These are phyloP conservation scores for Pilaira anomala DNA, from an alignment of 192 early-diverging fungal genomes.

Conservation along the genomic window DNA sequence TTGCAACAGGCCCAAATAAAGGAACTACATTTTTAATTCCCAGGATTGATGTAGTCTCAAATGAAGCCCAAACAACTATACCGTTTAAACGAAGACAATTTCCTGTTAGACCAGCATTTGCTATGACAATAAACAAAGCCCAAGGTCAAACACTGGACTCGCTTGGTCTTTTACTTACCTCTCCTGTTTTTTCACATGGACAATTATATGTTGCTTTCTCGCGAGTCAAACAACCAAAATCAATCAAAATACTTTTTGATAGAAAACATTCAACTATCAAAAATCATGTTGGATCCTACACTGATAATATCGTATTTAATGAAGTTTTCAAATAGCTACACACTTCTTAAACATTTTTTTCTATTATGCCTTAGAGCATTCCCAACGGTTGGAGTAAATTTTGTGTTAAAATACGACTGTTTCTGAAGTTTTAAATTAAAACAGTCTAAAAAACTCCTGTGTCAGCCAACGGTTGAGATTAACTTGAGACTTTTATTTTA, in stretches of 20 bases:
- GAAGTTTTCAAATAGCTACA: conserved; percentile 3
- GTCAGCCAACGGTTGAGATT: too few relatives aligned
- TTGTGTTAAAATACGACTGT: too few relatives aligned
- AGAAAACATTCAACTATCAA: too few relatives aligned
- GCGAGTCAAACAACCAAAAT: background rate
- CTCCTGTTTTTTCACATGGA: conserved; percentile 22
- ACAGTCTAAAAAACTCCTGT: too few relatives aligned
- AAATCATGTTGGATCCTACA: background rate
- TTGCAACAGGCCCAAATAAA: background rate
- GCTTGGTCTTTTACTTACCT: conserved; percentile 1
- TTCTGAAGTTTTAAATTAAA: too few relatives aligned
- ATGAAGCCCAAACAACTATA: background rate
- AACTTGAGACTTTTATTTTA: too few relatives aligned
- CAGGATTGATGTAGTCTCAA: background rate
- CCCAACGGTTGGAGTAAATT: too few relatives aligned
- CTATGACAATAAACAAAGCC: conserved; percentile 28
- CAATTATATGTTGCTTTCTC: conserved; percentile 19
- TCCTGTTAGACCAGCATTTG: conserved; percentile 18
- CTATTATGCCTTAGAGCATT: too few relatives aligned
- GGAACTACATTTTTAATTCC: background rate
- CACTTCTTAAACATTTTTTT: too few relatives aligned
- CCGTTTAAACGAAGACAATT: conserved; percentile 19
- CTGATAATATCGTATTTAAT: background rate
- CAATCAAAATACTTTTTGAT: background rate
- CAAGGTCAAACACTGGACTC: conserved; percentile 23